Evolutionary conservation across 306 rosid genomes (phyloP).

Genomic region (Trifolium pratense): DNA sequence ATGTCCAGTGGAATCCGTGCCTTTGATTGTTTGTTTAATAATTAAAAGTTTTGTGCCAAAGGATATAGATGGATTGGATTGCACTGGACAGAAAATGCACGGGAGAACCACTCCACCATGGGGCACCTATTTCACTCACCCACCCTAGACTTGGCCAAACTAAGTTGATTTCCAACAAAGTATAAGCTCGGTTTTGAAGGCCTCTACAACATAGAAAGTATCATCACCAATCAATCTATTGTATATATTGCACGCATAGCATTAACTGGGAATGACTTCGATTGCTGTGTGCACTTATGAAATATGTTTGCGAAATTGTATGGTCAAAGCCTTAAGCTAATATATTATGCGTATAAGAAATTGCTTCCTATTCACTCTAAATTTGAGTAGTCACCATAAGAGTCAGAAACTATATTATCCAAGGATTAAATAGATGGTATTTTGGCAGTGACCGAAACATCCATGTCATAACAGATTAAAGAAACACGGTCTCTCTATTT

Average conservation of each 20-base stretch:
- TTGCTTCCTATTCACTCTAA: conserved; percentile 20
- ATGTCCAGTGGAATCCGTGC: no score
- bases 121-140: no score
- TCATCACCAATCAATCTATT: background rate
- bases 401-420: conserved; percentile 34
- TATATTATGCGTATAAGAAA: background rate
- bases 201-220: no score
- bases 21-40: no score
- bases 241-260: conserved; percentile 14
- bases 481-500: conserved; percentile 41
- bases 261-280: conserved; percentile 1
- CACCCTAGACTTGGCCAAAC: no score
- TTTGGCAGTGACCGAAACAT: conserved; percentile 45
- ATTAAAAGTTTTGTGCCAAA: no score
- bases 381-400: background rate
- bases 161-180: no score
- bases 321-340: conserved; percentile 4
- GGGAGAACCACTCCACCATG: no score
- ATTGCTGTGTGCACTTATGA: background rate
- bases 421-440: conserved; percentile 43
- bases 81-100: no score
- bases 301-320: conserved; percentile 14
- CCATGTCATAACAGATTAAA: conserved; percentile 42
- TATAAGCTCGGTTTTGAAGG: no score
- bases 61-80: no score